These are phyloP conservation scores for Solanum dulcamara DNA, from an alignment of 257 asterid genomes.

Conservation along the genomic window DNA sequence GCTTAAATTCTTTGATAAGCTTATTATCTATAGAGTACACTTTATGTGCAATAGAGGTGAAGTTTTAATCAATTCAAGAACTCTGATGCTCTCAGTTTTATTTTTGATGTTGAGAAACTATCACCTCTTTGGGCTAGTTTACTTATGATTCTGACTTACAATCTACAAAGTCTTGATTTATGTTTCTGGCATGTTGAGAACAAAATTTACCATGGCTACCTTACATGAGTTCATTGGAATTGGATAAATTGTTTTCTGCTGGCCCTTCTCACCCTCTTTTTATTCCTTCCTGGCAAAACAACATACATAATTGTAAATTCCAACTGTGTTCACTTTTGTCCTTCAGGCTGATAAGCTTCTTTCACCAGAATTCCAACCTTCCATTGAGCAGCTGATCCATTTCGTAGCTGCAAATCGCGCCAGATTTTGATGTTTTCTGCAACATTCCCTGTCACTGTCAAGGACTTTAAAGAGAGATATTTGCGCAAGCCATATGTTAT, in stretches of 20 bases:
- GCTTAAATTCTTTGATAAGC: neutral
- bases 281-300: neutral
- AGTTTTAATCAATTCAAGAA: neutral
- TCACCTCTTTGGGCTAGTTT: neutral
- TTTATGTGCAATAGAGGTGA: neutral
- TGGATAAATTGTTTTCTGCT: neutral
- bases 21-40: neutral
- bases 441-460: conserved; percentile 79
- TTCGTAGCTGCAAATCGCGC: conserved; percentile 62
- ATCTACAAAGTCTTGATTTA: neutral
- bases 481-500: conserved; percentile 61
- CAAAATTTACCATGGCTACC: neutral
- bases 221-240: neutral
- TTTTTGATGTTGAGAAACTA: neutral
- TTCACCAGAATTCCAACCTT: conserved; percentile 89
- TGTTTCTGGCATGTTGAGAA: neutral
- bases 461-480: conserved; percentile 74
- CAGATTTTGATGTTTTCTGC: conserved; percentile 93
- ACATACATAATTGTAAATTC: neutral
- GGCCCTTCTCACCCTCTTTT: neutral
- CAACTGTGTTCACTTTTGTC: conserved; percentile 2
- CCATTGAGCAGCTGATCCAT: conserved; percentile 63
- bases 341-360: conserved; percentile 92
- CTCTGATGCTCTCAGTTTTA: neutral
- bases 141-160: neutral